phyloP scores from a whole-genome alignment of 1,139 yeast species.

The Saccharomyces hybrid region DNA sequence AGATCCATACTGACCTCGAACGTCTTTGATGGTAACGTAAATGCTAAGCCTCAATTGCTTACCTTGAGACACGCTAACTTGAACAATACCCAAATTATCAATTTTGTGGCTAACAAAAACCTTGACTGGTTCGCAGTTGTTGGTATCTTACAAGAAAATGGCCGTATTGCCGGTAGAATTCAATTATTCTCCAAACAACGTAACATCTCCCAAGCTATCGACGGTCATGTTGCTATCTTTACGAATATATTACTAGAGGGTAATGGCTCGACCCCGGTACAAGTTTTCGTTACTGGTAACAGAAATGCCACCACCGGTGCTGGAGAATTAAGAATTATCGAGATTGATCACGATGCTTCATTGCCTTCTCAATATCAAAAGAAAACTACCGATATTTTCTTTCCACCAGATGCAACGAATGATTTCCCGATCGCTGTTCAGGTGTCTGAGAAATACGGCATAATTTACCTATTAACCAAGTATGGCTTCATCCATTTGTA shows the following conservation, averaged over 20 bases:
- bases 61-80: constrained; percentile 80
- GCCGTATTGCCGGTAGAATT: constrained; percentile 92
- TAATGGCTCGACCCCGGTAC: constrained; percentile 58
- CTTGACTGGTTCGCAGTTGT: constrained; percentile 92
- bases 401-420: constrained; percentile 93
- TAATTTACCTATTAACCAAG: constrained; percentile 83
- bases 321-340: constrained; percentile 85
- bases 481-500: constrained; percentile 94
- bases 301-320: constrained; percentile 73
- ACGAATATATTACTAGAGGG: constrained; percentile 70
- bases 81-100: constrained; percentile 81
- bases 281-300: constrained; percentile 83
- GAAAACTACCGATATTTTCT: constrained; percentile 86
- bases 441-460: constrained; percentile 78
- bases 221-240: constrained; percentile 94
- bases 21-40: constrained; percentile 72
- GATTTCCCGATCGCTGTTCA: constrained; percentile 96
- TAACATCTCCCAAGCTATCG: constrained; percentile 92
- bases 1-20: constrained; percentile 73
- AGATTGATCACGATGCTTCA: constrained; percentile 85
- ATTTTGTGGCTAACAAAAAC: constrained; percentile 73
- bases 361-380: constrained; percentile 75
- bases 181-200: constrained; percentile 85
- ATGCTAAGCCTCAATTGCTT: constrained; percentile 65
- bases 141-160: constrained; percentile 92